Evolutionary conservation across 768 basidiomycete species (phyloP).

Genomic region (Tulasnella sp.): DNA sequence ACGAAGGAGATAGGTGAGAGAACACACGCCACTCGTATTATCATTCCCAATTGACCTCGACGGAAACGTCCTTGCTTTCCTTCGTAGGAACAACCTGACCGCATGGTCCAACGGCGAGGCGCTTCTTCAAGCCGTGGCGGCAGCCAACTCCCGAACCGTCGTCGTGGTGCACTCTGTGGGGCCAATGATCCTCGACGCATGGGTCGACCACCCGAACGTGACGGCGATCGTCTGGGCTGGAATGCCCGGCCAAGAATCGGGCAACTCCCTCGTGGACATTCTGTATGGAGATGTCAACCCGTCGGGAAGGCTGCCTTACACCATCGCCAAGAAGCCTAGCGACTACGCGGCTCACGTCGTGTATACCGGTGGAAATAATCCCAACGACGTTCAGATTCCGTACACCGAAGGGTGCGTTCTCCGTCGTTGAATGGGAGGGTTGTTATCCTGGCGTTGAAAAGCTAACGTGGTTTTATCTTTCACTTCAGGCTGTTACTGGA

Average conservation of each 20-base stretch:
- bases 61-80: no score
- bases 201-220: constrained; percentile 41
- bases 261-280: constrained; percentile 67
- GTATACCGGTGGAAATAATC: constrained; percentile 31
- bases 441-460: constrained; percentile 1
- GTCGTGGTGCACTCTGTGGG: constrained; percentile 38
- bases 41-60: no score
- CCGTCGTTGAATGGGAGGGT: no score
- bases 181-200: constrained; percentile 34
- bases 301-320: constrained; percentile 65
- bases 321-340: constrained; percentile 57
- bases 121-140: constrained; percentile 61
- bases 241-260: constrained; percentile 62
- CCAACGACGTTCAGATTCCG: constrained; percentile 46
- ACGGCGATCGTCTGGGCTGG: constrained; percentile 56
- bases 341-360: constrained; percentile 53
- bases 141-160: constrained; percentile 51
- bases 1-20: constrained; percentile 54
- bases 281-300: constrained; percentile 68
- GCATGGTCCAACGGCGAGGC: constrained; percentile 70
- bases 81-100: constrained; percentile 53
- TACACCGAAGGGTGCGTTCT: constrained; percentile 54
- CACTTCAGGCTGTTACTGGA: constrained; percentile 33
- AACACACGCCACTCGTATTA: no score
- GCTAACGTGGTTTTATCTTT: background rate